Percentiles rank a stretch among this genome's conserved stretches.
phyloP scores from a whole-genome alignment of 1,284 basidiomycete genomes.

The Singerocomus inundabilis region DNA sequence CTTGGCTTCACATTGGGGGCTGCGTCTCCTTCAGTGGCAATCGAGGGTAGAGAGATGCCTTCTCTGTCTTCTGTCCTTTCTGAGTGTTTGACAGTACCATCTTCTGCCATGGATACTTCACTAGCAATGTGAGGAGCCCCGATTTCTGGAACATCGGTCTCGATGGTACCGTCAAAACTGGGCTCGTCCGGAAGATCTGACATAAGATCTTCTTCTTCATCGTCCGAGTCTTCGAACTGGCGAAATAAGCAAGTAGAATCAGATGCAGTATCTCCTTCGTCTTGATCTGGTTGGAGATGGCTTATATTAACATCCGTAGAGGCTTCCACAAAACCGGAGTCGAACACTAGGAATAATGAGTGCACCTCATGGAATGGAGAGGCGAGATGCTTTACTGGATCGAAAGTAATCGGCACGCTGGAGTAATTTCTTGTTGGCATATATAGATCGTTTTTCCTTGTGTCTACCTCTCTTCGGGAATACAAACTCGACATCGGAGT shows the following conservation, averaged over 20 bases:
- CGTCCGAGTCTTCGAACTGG: constrained; percentile 61
- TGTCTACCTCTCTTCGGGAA: constrained; percentile 50
- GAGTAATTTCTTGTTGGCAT: constrained; percentile 68
- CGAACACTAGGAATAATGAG: constrained; percentile 54
- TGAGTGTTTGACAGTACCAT: constrained; percentile 1
- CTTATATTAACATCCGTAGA: constrained; percentile 24
- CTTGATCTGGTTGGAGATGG: constrained; percentile 17
- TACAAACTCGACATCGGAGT: constrained; percentile 81
- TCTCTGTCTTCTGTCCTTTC: constrained; percentile 9
- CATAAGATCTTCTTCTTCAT: constrained; percentile 47
- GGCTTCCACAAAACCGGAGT: constrained; percentile 63
- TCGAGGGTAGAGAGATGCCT: background rate
- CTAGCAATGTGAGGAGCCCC: background rate
- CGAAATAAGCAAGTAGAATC: constrained; percentile 30
- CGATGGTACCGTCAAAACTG: constrained; percentile 28
- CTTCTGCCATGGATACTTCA: constrained; percentile 11
- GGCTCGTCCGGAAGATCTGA: constrained; percentile 31
- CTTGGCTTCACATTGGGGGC: constrained; percentile 36
- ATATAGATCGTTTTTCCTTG: constrained; percentile 49
- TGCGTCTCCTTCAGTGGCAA: constrained; percentile 11
- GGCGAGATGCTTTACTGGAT: constrained; percentile 44
- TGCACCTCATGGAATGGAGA: background rate
- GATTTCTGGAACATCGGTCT: constrained; percentile 21
- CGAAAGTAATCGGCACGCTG: constrained; percentile 74
- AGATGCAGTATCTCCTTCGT: constrained; percentile 28